Evolutionary conservation across 2,329 filamentous ascomycete species (phyloP), one percentile per base, ranked within the genome.

Genomic region (Raffaelea deltoideospora): DNA sequence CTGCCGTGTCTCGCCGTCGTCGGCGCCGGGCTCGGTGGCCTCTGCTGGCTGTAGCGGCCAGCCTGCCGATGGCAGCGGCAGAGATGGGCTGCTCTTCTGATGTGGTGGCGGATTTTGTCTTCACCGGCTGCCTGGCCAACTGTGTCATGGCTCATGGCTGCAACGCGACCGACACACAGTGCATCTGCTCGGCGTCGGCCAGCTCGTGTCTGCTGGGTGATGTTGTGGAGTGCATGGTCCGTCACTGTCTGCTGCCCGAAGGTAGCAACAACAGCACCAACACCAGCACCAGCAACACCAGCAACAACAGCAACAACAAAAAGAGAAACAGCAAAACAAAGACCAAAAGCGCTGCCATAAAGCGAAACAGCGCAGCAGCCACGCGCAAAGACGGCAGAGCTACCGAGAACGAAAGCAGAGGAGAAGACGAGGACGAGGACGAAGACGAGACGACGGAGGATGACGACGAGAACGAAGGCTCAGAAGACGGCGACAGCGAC

Each of bases 121-220:
- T 45, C 27, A 18, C 27, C 3, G 37, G 35, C 19, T 47, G 45
- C 33, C 32, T 46, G 13, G 39, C 33, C 31, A 11, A 29, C 32
- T 47, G 45, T 30, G 21, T 47, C 19, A 23, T 17, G 28, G 11
- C 31, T 27, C 40, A 20, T 26, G 44, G 44, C 29, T 47, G 45
- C 39, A 30, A 31, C 30, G 11, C 37, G 13, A 21, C 34, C 28
- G 36, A 36, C 30, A 30, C 31, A 14, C 10, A 30, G 15, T 47
- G 45, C 33, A 37, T 48, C 31, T 48, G 46, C 41, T 13, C 28
- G 8, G 41, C 27, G 3, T 17, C 41, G 8, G 26, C 17, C 3
- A 23, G 20, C 4, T 24, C 27, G 1, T 10, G 11, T n/a, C 43
- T 48, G n/a, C 42, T 48, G 10, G 41, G 37, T 31, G 21, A 27